A percentile compares a stretch with the other conserved stretches of the same genome.
Conservation (phyloP, 768 basidiomycete species). For the Candolleomyces aberdarensis region DNA sequence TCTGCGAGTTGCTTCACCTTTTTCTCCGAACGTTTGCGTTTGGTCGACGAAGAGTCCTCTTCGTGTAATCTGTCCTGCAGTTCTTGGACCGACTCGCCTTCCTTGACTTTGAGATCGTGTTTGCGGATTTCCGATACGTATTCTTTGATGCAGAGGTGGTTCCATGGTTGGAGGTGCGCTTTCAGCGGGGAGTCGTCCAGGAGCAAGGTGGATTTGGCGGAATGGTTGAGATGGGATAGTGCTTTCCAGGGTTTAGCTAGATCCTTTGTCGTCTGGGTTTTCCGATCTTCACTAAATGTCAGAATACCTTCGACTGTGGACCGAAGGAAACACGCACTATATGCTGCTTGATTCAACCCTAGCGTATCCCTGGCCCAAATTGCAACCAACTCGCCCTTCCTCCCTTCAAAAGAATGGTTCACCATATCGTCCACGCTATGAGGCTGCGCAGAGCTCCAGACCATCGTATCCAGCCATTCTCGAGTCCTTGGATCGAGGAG, state of each 20-base stretch:
- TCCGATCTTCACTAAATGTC: slow-evolving; percentile 30
- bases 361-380: slow-evolving; percentile 82
- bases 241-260: slow-evolving; percentile 63
- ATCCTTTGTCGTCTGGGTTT: slow-evolving; percentile 67
- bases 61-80: not conserved
- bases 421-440: slow-evolving; percentile 79
- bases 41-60: slow-evolving; percentile 2
- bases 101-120: slow-evolving; percentile 23
- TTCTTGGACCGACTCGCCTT: slow-evolving; percentile 10
- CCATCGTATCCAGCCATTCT: slow-evolving; percentile 77
- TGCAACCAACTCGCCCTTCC: slow-evolving; percentile 44
- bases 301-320: too few species aligned
- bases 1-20: slow-evolving; percentile 13
- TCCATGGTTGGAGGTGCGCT: slow-evolving; percentile 70
- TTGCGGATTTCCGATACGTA: slow-evolving; percentile 48
- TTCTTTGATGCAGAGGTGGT: slow-evolving; percentile 75
- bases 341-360: slow-evolving; percentile 58
- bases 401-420: slow-evolving; percentile 48
- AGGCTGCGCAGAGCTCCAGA: slow-evolving; percentile 87
- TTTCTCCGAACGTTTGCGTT: slow-evolving; percentile 15
- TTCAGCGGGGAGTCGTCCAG: slow-evolving; percentile 57
- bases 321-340: slow-evolving; percentile 47
- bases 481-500: slow-evolving; percentile 59
- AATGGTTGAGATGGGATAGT: slow-evolving; percentile 29
- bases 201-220: slow-evolving; percentile 43